phyloP scores from a whole-genome alignment of 2,329 filamentous ascomycete genomes.

The Rutstroemia sp. region DNA sequence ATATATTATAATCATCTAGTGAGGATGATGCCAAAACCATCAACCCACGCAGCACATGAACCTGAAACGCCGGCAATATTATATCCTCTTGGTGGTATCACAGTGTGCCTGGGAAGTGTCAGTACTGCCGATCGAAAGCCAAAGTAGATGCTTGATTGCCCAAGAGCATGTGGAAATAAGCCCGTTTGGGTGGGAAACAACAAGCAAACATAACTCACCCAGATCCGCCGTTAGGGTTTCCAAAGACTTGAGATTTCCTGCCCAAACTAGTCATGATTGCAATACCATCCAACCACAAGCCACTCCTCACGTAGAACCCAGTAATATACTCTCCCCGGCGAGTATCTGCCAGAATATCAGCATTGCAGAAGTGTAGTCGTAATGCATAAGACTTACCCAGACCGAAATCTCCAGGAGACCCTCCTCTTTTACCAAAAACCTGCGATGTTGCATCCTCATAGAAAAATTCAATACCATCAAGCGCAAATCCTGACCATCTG shows the following conservation, averaged over 20 bases:
- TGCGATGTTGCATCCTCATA: slow-evolving; percentile 84
- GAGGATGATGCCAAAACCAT: slow-evolving; percentile 79
- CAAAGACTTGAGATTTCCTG: slow-evolving; percentile 78
- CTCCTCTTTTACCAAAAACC: slow-evolving; percentile 76
- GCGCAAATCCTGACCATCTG: slow-evolving; percentile 44
- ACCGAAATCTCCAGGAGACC: slow-evolving; percentile 63
- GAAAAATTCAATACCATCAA: slow-evolving; percentile 86
- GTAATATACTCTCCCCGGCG: slow-evolving; percentile 79
- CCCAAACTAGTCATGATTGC: slow-evolving; percentile 85
- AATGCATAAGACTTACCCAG: slow-evolving; percentile 50
- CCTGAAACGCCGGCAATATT: slow-evolving; percentile 83
- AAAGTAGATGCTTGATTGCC: background rate
- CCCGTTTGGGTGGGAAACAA: background rate
- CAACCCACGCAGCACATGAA: slow-evolving; percentile 71
- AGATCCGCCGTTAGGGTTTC: slow-evolving; percentile 71
- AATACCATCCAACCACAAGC: slow-evolving; percentile 78
- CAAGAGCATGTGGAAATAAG: background rate
- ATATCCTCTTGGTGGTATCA: slow-evolving; percentile 86
- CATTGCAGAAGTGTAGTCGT: background rate
- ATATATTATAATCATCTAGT: slow-evolving; percentile 40
- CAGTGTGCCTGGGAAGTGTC: slow-evolving; percentile 55
- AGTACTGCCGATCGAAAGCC: slow-evolving; percentile 19
- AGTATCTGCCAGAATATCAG: slow-evolving; percentile 49
- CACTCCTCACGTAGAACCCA: slow-evolving; percentile 77
- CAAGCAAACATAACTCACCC: slow-evolving; percentile 54